phyloP scores from a whole-genome alignment of 176 grass and related monocot genomes.

The Olyra latifolia region DNA sequence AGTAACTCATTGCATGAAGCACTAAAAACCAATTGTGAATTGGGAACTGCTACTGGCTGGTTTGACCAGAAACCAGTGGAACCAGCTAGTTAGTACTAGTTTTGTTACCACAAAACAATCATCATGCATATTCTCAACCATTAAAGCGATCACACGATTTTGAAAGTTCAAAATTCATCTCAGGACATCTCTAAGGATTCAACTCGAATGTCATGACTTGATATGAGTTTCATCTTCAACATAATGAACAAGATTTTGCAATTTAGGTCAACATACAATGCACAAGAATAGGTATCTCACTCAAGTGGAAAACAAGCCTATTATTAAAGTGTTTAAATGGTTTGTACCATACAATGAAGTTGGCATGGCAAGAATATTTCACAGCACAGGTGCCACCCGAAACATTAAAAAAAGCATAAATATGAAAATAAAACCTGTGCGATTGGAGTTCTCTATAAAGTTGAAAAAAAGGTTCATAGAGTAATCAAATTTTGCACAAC shows the following conservation, averaged over 20 bases:
- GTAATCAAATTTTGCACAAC: background rate
- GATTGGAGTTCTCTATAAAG: background rate
- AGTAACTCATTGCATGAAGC: background rate
- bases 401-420: background rate
- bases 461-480: background rate
- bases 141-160: background rate
- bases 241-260: background rate
- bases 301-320: background rate
- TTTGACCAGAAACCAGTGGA: background rate
- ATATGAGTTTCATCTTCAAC: background rate
- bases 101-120: background rate
- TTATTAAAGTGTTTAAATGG: background rate
- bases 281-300: background rate
- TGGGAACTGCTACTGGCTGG: background rate
- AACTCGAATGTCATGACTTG: background rate
- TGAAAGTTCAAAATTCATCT: background rate
- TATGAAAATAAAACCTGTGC: background rate
- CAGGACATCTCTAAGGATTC: background rate
- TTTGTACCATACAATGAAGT: conserved; percentile 10
- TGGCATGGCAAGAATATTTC: background rate
- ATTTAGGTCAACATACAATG: background rate
- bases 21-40: background rate
- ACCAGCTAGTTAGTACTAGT: background rate
- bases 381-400: background rate
- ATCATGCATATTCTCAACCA: background rate